These are phyloP conservation scores for Sarocladium kiliense DNA, from an alignment of 2,329 filamentous ascomycete species.

Conservation along the genomic window DNA sequence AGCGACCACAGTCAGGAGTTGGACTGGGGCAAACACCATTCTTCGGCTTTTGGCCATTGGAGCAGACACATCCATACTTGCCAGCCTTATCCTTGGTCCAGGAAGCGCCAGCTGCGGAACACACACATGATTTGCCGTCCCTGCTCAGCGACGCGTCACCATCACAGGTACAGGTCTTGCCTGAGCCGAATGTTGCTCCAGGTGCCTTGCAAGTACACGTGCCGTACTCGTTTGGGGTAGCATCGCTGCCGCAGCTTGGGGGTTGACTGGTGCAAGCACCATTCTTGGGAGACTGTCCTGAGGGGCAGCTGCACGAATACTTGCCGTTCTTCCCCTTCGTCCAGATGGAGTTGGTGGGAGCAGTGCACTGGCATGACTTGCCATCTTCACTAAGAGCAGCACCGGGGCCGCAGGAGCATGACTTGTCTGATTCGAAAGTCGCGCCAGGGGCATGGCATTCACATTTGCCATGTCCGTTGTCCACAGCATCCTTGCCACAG, in stretches of 20 bases:
- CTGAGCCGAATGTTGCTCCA: background rate
- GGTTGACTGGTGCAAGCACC: background rate
- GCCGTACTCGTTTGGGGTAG: background rate
- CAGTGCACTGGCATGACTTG: background rate
- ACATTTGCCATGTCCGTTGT: background rate
- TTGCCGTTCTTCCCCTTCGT: background rate
- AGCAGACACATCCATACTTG: background rate
- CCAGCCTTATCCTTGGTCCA: background rate
- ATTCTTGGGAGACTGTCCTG: background rate
- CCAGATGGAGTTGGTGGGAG: background rate
- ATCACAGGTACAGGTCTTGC: slow-evolving; percentile 2
- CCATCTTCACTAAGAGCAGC: background rate
- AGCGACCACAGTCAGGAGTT: background rate
- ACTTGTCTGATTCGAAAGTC: background rate
- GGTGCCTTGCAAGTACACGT: background rate
- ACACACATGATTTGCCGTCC: slow-evolving; percentile 1
- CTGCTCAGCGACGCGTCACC: background rate
- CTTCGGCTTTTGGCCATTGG: background rate
- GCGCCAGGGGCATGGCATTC: background rate
- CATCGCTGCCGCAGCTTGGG: background rate
- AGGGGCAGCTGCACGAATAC: slow-evolving; percentile 2
- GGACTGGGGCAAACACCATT: background rate
- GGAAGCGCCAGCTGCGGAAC: background rate
- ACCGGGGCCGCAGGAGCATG: background rate
- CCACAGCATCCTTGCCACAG: background rate